Evolutionary conservation across 2,329 filamentous ascomycete genomes (phyloP).

Genomic region (Fusarium papillatum): DNA sequence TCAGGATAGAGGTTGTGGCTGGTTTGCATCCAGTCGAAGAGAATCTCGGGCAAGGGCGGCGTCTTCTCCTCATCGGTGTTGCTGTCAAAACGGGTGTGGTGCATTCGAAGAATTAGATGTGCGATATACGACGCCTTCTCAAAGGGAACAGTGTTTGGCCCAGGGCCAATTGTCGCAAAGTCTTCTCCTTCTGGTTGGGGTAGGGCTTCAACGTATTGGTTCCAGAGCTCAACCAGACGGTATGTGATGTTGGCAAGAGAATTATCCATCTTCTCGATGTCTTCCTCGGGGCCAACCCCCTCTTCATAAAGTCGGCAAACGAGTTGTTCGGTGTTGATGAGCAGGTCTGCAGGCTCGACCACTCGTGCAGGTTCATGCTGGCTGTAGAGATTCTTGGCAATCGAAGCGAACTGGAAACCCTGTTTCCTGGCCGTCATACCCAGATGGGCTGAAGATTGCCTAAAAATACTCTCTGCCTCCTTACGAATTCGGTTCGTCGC

Average conservation of each 20-base stretch:
- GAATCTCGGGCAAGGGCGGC: conserved; percentile 78
- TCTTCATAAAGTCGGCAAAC: conserved; percentile 76
- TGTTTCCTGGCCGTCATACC: conserved; percentile 59
- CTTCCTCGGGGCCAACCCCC: conserved; percentile 68
- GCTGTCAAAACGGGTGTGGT: conserved; percentile 71
- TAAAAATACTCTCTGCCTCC: conserved; percentile 69
- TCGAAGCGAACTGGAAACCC: conserved; percentile 75
- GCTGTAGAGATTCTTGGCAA: conserved; percentile 79
- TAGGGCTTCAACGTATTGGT: conserved; percentile 63
- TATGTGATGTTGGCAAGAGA: conserved; percentile 67
- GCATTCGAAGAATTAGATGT: conserved; percentile 81
- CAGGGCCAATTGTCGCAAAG: conserved; percentile 74
- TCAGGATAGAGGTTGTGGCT: conserved; percentile 80
- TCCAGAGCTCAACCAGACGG: conserved; percentile 69
- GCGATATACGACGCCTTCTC: conserved; percentile 86
- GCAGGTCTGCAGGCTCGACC: conserved; percentile 77
- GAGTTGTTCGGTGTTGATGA: conserved; percentile 82
- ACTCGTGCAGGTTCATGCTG: conserved; percentile 70
- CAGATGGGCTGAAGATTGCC: conserved; percentile 63
- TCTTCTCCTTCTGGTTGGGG: conserved; percentile 66
- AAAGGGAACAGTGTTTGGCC: conserved; percentile 71
- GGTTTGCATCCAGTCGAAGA: conserved; percentile 86
- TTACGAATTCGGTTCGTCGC: conserved; percentile 65
- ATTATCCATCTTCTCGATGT: conserved; percentile 68
- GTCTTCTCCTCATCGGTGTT: conserved; percentile 54